Percentiles rank a stretch among this genome's conserved stretches.
phyloP scores from a whole-genome alignment of 768 basidiomycete species.

The Leccinum ochraceum region DNA sequence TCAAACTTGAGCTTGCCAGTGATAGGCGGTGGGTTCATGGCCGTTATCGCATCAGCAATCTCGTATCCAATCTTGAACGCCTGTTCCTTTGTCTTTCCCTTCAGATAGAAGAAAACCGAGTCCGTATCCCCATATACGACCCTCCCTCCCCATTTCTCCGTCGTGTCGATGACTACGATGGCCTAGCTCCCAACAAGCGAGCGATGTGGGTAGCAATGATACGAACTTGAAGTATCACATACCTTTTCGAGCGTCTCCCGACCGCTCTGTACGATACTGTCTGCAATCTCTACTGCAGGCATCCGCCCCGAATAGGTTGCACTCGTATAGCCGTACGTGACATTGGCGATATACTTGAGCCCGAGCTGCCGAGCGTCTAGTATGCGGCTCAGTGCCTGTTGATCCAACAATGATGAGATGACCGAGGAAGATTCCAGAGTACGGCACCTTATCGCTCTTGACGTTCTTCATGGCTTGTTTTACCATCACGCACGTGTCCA shows the following conservation, averaged over 20 bases:
- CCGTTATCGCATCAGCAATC: slow-evolving; percentile 86
- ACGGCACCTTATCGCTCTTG: slow-evolving; percentile 68
- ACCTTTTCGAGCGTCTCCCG: slow-evolving; percentile 95
- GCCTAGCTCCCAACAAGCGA: slow-evolving; percentile 51
- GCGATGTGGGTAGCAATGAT: neutral
- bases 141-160: slow-evolving; percentile 83
- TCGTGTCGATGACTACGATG: slow-evolving; percentile 73
- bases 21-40: slow-evolving; percentile 83
- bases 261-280: slow-evolving; percentile 96
- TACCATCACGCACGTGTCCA: slow-evolving; percentile 97
- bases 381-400: slow-evolving; percentile 68
- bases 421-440: no score
- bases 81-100: slow-evolving; percentile 88
- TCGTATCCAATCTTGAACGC: slow-evolving; percentile 93
- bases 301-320: slow-evolving; percentile 95
- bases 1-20: slow-evolving; percentile 88
- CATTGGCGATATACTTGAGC: slow-evolving; percentile 92
- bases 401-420: neutral
- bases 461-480: slow-evolving; percentile 93
- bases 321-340: slow-evolving; percentile 94
- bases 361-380: slow-evolving; percentile 91
- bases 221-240: slow-evolving; percentile 6
- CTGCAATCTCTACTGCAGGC: slow-evolving; percentile 98
- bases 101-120: slow-evolving; percentile 90
- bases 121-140: slow-evolving; percentile 99